Evolutionary conservation across 2,329 filamentous ascomycete species (phyloP).

Genomic region (Diplodia corticola): DNA sequence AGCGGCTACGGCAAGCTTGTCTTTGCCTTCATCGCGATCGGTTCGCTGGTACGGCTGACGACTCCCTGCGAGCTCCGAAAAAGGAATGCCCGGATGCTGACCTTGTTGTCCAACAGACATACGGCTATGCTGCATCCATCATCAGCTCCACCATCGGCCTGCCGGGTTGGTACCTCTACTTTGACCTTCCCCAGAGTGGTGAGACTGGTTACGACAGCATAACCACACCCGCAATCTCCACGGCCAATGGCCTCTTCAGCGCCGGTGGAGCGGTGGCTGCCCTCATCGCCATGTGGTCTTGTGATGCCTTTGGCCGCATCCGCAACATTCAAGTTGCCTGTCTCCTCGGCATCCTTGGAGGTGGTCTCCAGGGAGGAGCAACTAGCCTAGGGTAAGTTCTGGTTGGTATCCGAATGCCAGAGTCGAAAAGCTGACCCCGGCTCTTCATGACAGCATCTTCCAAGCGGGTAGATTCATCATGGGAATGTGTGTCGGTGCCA

Average conservation of each 20-base stretch:
- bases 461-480: conserved; percentile 47
- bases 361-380: conserved; percentile 49
- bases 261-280: conserved; percentile 51
- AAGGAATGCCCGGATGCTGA: neutral
- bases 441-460: conserved; percentile 41
- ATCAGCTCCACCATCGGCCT: conserved; percentile 56
- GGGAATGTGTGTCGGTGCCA: conserved; percentile 39
- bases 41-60: conserved; percentile 27
- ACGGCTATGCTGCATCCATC: conserved; percentile 54
- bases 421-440: neutral
- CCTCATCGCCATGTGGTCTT: conserved; percentile 54
- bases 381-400: conserved; percentile 30
- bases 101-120: conserved; percentile 36
- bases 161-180: conserved; percentile 54
- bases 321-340: conserved; percentile 51
- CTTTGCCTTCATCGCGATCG: conserved; percentile 27
- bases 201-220: conserved; percentile 48
- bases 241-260: conserved; percentile 52
- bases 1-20: conserved; percentile 28
- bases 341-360: conserved; percentile 48
- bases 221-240: conserved; percentile 51
- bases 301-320: conserved; percentile 47
- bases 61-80: no score
- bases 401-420: no score
- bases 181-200: conserved; percentile 47